These are phyloP conservation scores for Aulographum hederae DNA, from an alignment of 2,329 filamentous ascomycete species.

Conservation along the genomic window DNA sequence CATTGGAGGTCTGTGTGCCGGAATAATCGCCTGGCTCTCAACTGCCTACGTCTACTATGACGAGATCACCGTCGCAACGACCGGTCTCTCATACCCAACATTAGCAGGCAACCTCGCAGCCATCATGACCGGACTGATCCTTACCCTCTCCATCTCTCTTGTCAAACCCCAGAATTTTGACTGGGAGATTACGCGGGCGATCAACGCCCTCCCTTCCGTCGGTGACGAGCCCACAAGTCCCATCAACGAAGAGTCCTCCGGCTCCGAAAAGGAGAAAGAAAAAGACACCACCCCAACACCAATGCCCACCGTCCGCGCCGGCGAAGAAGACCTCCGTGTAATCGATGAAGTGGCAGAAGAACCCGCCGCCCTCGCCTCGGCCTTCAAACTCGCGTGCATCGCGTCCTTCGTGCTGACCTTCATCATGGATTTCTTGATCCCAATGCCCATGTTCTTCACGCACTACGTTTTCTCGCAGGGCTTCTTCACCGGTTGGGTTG, in stretches of 20 bases:
- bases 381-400: conserved; percentile 19
- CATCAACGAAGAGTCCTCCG: not conserved
- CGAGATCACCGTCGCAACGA: conserved; percentile 19
- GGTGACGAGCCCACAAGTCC: not conserved
- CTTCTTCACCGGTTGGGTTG: conserved; percentile 24
- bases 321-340: conserved; percentile 10
- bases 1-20: conserved; percentile 14
- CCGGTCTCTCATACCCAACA: conserved; percentile 19
- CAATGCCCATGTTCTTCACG: conserved; percentile 23
- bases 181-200: conserved; percentile 20
- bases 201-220: conserved; percentile 12
- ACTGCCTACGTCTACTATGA: conserved; percentile 18
- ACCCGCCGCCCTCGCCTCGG: conserved; percentile 13
- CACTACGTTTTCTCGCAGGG: conserved; percentile 21
- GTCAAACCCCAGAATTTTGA: conserved; percentile 19
- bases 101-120: conserved; percentile 20
- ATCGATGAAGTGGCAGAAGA: conserved; percentile 8
- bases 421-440: conserved; percentile 20
- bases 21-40: conserved; percentile 19
- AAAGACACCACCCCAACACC: conserved; percentile 1
- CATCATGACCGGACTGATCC: conserved; percentile 15
- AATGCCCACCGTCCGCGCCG: conserved; percentile 8
- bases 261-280: conserved; percentile 4
- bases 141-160: conserved; percentile 16
- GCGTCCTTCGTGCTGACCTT: conserved; percentile 19